Base-by-base conservation (phyloP, 768 basidiomycete genomes). In the Lanmaoa pseudosensibilis region DNA sequence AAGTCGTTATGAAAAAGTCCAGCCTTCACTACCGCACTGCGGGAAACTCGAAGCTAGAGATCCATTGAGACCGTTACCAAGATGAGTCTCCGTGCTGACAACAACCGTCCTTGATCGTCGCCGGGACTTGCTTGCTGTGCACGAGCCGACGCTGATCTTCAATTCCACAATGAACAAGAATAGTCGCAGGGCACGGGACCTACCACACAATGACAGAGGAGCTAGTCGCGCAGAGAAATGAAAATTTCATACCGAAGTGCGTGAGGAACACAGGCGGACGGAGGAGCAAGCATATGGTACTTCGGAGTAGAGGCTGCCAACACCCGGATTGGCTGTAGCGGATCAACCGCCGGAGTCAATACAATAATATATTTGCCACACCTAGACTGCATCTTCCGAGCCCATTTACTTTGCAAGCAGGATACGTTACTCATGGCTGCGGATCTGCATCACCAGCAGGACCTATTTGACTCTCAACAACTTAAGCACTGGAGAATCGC, bases 21-120 rank as follows among this genome's bases (percentile, higher is more conserved):
- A 59, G 68, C 60, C 57, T 66, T 58, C 50, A 55, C 57, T 41
- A 60, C 59, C 59, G 59, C 47, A 49, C 60, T 65, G 61, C 65
- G 65, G 65, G 57, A 56, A 56, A 59, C 41, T 49, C 30, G 48
- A 52, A 65, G 55, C 50, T 58, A 57, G 56, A 52, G 55, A 59
- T 62, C 54, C 66, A 57, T 63, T 57, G 64, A 56, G 62, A 64
- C 52, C 56, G 72, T 72, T 71, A 58, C 66, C 63, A 70, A 47
- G 63, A 59, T 57, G 57, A 54, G 30, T 55, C 46, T 60, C 64
- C 66, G 59, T 55, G 65, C 57, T 39, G 49, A 56, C 62, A 59
- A 68, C 70, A 64, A 72, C 63, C 59, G 54, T 52, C 6, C 61
- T 60, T 74, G 71, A 72, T 72, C 65, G 69, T 73, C 72, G 64